Percentiles rank a stretch among this genome's conserved stretches.
Conservation (phyloP, 2,329 filamentous ascomycete genomes). For the Periglandula ipomoeae region DNA sequence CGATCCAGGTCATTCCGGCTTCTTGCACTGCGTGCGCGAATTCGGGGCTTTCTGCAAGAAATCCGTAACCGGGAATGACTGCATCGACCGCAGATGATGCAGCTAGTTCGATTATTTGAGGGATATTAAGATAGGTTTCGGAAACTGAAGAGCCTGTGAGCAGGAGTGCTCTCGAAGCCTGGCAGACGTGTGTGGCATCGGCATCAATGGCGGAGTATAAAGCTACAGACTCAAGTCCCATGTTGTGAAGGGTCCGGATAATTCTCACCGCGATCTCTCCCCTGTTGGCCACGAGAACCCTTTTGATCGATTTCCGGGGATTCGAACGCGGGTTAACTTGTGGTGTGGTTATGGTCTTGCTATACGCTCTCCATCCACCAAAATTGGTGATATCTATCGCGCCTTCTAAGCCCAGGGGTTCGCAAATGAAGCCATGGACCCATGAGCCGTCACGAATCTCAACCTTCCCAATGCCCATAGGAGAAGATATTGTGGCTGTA, state of each 20-base stretch:
- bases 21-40: constrained; percentile 45
- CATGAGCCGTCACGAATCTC: constrained; percentile 24
- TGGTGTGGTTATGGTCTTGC: not conserved
- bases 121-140: constrained; percentile 56
- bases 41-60: constrained; percentile 52
- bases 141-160: constrained; percentile 39
- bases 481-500: constrained; percentile 22
- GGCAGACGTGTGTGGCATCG: constrained; percentile 57
- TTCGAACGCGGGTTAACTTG: not conserved
- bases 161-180: constrained; percentile 57
- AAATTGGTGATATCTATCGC: constrained; percentile 22
- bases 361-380: constrained; percentile 24
- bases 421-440: constrained; percentile 28
- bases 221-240: constrained; percentile 60
- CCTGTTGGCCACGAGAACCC: constrained; percentile 60
- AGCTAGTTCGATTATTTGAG: constrained; percentile 48
- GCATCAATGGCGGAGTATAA: constrained; percentile 58
- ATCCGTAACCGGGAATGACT: constrained; percentile 59
- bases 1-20: constrained; percentile 50
- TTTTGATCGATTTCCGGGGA: constrained; percentile 12
- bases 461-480: constrained; percentile 25
- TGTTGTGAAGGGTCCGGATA: constrained; percentile 54
- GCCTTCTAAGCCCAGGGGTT: constrained; percentile 21
- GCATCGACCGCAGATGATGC: constrained; percentile 39
- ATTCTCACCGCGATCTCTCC: constrained; percentile 69